Conservation (phyloP, 1,139 yeast species). For the Yamadazyma dendronema region DNA sequence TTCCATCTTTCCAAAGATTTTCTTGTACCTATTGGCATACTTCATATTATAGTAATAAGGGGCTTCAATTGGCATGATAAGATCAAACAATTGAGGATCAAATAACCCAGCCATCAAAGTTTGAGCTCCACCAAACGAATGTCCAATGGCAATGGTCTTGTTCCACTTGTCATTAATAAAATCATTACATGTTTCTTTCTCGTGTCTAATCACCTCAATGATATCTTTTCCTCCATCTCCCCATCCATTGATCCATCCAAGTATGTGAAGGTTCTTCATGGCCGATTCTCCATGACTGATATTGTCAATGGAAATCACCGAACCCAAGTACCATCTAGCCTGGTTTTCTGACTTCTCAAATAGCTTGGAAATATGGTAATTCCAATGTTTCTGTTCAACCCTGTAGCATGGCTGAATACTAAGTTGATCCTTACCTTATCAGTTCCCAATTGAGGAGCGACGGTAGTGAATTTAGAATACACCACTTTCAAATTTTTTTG, state of each 20-base stretch:
- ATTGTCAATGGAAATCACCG: conserved; percentile 53
- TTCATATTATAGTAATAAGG: conserved; percentile 38
- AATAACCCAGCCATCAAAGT: conserved; percentile 49
- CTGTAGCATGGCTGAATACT: conserved; percentile 67
- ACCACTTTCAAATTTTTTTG: conserved; percentile 26
- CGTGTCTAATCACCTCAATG: conserved; percentile 46
- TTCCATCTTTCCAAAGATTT: conserved; percentile 26
- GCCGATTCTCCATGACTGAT: conserved; percentile 71
- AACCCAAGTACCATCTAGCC: conserved; percentile 31
- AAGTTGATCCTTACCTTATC: conserved; percentile 43
- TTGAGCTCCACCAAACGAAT: conserved; percentile 69
- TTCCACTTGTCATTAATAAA: conserved; percentile 39
- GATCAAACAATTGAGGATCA: conserved; percentile 55
- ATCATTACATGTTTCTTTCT: conserved; percentile 28
- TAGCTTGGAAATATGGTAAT: conserved; percentile 50
- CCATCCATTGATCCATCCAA: conserved; percentile 62
- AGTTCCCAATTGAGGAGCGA: conserved; percentile 11
- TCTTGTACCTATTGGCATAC: conserved; percentile 17
- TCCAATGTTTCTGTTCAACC: conserved; percentile 70
- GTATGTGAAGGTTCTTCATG: conserved; percentile 45
- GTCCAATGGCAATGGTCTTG: conserved; percentile 58
- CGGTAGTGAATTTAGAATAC: conserved; percentile 34
- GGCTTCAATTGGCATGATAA: conserved; percentile 61
- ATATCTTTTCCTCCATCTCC: conserved; percentile 64
- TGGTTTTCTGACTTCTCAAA: conserved; percentile 24